Evolutionary conservation across 2,329 filamentous ascomycete species (phyloP).

Genomic region (Colletotrichum sp.): DNA sequence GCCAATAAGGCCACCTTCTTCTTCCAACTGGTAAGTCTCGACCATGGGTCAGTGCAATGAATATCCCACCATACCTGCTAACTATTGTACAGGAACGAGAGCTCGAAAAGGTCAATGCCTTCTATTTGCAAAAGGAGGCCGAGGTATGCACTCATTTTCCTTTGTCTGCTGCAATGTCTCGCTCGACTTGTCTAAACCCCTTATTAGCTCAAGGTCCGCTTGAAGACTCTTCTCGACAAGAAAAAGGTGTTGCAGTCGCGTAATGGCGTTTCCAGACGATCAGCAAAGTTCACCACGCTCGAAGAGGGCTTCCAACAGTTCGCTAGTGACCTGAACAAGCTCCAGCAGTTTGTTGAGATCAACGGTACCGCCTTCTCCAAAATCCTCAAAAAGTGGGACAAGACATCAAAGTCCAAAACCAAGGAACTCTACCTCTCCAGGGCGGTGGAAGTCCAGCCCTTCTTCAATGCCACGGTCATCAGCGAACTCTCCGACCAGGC

Average conservation of each 20-base stretch:
- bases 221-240: conserved; percentile 93
- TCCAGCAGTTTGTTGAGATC: conserved; percentile 98
- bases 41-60: conserved; percentile 19
- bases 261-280: conserved; percentile 75
- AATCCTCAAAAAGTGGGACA: conserved; percentile 99
- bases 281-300: conserved; percentile 91
- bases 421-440: conserved; percentile 97
- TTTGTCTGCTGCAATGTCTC: not conserved
- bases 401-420: conserved; percentile 98
- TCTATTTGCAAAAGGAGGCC: conserved; percentile 97
- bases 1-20: conserved; percentile 99
- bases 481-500: conserved; percentile 96
- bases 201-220: conserved; percentile 83
- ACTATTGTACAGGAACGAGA: conserved; percentile 81
- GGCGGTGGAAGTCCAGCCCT: conserved; percentile 96
- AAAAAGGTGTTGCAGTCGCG: conserved; percentile 89
- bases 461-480: conserved; percentile 97
- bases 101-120: conserved; percentile 97
- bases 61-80: conserved; percentile 35
- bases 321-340: conserved; percentile 93
- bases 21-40: conserved; percentile 81
- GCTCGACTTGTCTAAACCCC: not conserved
- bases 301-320: conserved; percentile 98
- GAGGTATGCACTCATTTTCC: conserved; percentile 66
- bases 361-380: conserved; percentile 98